phyloP scores from a whole-genome alignment of 1,284 basidiomycete species.

The Irpex sp. region DNA sequence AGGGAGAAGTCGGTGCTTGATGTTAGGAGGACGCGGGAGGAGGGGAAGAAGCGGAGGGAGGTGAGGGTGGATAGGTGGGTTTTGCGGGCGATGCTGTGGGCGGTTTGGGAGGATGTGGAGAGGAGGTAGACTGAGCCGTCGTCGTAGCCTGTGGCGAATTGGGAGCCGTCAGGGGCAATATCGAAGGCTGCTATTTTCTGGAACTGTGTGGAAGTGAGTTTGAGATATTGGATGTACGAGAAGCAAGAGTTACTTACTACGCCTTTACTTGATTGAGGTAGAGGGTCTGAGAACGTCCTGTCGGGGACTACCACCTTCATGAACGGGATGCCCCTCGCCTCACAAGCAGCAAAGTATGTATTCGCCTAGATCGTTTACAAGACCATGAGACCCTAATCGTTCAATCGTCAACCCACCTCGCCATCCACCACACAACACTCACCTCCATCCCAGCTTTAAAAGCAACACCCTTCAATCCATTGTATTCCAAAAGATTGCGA shows the following conservation, averaged over 20 bases:
- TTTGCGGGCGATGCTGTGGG: slow-evolving; percentile 27
- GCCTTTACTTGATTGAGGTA: slow-evolving; percentile 31
- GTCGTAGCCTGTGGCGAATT: slow-evolving; percentile 55
- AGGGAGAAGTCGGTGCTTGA: slow-evolving; percentile 59
- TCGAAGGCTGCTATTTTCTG: slow-evolving; percentile 56
- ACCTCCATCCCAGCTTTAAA: slow-evolving; percentile 28
- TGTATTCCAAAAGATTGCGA: slow-evolving; percentile 40
- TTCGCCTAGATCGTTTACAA: slow-evolving; percentile 15
- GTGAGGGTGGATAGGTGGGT: slow-evolving; percentile 53
- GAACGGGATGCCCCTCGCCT: slow-evolving; percentile 34
- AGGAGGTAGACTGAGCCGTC: slow-evolving; percentile 50
- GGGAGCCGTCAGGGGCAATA: slow-evolving; percentile 48
- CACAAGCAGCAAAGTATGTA: slow-evolving; percentile 21
- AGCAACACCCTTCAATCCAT: slow-evolving; percentile 34
- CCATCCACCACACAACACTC: slow-evolving; percentile 10
- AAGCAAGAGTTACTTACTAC: slow-evolving; percentile 26
- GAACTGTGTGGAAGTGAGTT: slow-evolving; percentile 8
- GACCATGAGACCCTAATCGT: slow-evolving; percentile 20
- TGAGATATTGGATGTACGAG: background rate
- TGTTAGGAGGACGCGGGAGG: slow-evolving; percentile 57
- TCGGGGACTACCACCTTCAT: slow-evolving; percentile 40
- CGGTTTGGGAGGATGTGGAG: slow-evolving; percentile 21
- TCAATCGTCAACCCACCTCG: slow-evolving; percentile 6
- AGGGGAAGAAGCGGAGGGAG: slow-evolving; percentile 57
- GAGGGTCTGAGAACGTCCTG: slow-evolving; percentile 41